Conservation (phyloP, 1,284 basidiomycete genomes). For the Macrocybe sp. region DNA sequence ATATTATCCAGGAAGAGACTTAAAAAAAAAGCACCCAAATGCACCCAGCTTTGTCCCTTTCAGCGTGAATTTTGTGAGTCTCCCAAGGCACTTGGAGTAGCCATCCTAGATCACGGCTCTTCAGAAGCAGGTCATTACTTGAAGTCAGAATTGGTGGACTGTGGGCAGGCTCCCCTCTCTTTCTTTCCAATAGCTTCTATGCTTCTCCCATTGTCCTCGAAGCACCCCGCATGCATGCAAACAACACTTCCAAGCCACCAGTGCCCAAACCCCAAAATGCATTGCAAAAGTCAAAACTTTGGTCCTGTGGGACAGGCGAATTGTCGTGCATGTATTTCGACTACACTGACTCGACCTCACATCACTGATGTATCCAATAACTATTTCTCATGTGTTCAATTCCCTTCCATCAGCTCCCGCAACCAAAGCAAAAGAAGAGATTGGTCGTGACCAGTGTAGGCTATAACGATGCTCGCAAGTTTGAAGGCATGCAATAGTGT, state of each 20-base stretch:
- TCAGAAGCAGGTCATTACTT: conserved; percentile 7
- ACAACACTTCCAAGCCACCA: conserved; percentile 86
- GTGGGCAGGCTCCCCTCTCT: conserved; percentile 33
- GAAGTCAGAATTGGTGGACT: conserved; percentile 2
- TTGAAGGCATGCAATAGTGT: too few relatives aligned
- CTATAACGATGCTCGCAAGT: too few relatives aligned
- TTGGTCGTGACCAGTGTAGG: too few relatives aligned
- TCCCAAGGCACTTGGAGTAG: conserved; percentile 84
- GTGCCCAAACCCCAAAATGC: conserved; percentile 91
- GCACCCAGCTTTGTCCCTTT: conserved; percentile 89
- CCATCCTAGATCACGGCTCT: conserved; percentile 91
- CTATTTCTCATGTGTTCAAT: too few relatives aligned
- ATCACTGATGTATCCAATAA: too few relatives aligned
- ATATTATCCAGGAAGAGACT: too few relatives aligned
- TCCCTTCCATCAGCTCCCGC: too few relatives aligned
- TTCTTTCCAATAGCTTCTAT: conserved; percentile 87
- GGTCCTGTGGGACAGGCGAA: conserved; percentile 43
- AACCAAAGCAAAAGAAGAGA: too few relatives aligned
- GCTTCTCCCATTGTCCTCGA: conserved; percentile 84
- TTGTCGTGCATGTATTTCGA: conserved; percentile 56
- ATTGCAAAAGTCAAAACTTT: conserved; percentile 88
- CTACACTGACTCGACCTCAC: conserved; percentile 21
- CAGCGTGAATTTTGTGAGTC: conserved; percentile 74
- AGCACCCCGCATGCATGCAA: conserved; percentile 83
- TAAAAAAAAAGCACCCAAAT: too few relatives aligned